Conservation (phyloP, 75 land plant species). For the Gnetum montanum region DNA sequence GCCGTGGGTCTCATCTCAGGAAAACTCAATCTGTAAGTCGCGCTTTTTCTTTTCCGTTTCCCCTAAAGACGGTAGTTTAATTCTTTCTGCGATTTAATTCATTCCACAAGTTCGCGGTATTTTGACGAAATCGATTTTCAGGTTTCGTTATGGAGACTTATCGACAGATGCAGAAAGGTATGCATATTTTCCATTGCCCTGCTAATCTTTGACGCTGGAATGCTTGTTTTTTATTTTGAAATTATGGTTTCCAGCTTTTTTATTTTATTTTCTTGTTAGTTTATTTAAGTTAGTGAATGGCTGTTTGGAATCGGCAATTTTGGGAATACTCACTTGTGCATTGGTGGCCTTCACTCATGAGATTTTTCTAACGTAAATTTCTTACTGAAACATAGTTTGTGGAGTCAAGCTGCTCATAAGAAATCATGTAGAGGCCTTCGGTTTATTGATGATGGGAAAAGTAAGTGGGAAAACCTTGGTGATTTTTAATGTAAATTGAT, state of each 20-base stretch:
- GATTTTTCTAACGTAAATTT: no score
- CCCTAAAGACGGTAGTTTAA: slow-evolving; percentile 22
- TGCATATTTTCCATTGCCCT: no score
- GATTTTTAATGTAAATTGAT: neutral
- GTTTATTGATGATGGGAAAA: slow-evolving; percentile 52
- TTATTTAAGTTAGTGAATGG: neutral
- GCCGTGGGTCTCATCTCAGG: slow-evolving; percentile 75
- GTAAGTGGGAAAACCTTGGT: no score
- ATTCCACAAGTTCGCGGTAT: neutral
- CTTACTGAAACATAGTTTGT: slow-evolving; percentile 43
- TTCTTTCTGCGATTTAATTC: neutral
- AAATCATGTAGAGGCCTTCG: slow-evolving; percentile 84
- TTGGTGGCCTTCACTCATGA: no score
- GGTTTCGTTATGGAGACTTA: slow-evolving; percentile 9
- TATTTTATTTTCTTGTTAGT: neutral
- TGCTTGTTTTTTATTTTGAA: no score
- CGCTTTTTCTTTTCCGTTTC: slow-evolving; percentile 7
- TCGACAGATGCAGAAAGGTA: slow-evolving; percentile 5
- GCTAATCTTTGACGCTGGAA: no score
- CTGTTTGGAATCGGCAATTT: neutral
- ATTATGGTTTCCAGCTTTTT: no score
- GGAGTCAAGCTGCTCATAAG: slow-evolving; percentile 43
- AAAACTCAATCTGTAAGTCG: slow-evolving; percentile 49
- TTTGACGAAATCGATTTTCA: neutral
- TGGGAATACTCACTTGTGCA: no score